These are phyloP conservation scores for Fusarium haematococcum DNA, from an alignment of 2,329 filamentous ascomycete genomes.

Conservation along the genomic window DNA sequence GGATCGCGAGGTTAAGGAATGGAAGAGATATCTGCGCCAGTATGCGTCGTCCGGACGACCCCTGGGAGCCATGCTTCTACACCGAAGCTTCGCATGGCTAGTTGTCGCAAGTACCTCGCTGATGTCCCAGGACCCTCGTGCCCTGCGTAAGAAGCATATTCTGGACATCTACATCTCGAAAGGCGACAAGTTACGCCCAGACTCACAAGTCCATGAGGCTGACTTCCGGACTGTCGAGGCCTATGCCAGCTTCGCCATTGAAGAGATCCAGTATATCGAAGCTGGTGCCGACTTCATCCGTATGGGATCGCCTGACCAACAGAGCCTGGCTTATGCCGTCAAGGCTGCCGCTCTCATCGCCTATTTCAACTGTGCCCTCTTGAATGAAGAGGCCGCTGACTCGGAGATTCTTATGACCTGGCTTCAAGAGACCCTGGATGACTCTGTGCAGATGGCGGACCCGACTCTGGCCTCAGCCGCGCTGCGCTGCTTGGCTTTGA, in stretches of 20 bases:
- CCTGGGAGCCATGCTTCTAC: slow-evolving; percentile 89
- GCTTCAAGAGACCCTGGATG: slow-evolving; percentile 85
- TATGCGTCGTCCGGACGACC: slow-evolving; percentile 85
- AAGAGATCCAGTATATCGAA: slow-evolving; percentile 89
- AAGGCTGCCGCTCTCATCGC: slow-evolving; percentile 85
- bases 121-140: slow-evolving; percentile 72
- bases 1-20: slow-evolving; percentile 78
- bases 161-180: slow-evolving; percentile 79
- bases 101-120: slow-evolving; percentile 83
- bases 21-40: slow-evolving; percentile 86
- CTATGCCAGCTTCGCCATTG: slow-evolving; percentile 78
- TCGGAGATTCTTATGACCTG: slow-evolving; percentile 82
- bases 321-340: slow-evolving; percentile 85
- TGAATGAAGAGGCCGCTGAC: slow-evolving; percentile 86
- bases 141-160: slow-evolving; percentile 71
- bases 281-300: slow-evolving; percentile 87
- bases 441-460: slow-evolving; percentile 85
- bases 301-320: slow-evolving; percentile 87
- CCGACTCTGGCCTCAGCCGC: slow-evolving; percentile 80
- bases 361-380: slow-evolving; percentile 85
- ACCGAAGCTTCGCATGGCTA: slow-evolving; percentile 88
- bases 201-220: slow-evolving; percentile 56
- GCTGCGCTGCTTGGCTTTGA: slow-evolving; percentile 83
- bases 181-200: slow-evolving; percentile 57
- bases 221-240: slow-evolving; percentile 69